These are phyloP conservation scores for Hyparrhenia diplandra DNA, from an alignment of 176 grass and related monocot genomes.

Conservation along the genomic window DNA sequence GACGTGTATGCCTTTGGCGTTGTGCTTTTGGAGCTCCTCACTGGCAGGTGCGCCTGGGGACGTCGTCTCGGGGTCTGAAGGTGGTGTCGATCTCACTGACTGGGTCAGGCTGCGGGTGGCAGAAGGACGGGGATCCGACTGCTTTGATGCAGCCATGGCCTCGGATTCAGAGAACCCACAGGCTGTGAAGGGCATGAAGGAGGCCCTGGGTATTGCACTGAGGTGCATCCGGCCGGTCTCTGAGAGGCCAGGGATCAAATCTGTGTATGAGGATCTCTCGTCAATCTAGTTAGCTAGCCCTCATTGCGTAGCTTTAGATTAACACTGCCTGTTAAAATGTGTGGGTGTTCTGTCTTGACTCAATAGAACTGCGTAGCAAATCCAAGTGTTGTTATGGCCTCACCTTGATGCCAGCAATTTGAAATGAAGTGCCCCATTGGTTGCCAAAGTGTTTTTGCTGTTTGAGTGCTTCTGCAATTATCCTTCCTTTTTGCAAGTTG, in stretches of 20 bases:
- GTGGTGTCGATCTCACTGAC: slow-evolving; percentile 64
- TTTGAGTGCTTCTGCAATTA: not conserved
- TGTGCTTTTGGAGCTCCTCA: slow-evolving; percentile 74
- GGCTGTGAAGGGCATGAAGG: slow-evolving; percentile 76
- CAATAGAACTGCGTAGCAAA: not conserved
- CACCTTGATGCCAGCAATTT: slow-evolving; percentile 61
- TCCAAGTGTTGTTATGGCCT: slow-evolving; percentile 46
- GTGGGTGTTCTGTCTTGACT: not conserved
- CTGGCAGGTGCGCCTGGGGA: slow-evolving; percentile 71
- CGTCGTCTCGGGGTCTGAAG: slow-evolving; percentile 50
- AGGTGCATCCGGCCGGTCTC: slow-evolving; percentile 84
- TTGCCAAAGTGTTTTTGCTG: not conserved
- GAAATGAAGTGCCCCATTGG: slow-evolving; percentile 22
- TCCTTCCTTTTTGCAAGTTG: not conserved
- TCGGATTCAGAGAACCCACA: slow-evolving; percentile 53
- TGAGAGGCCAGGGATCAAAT: slow-evolving; percentile 88
- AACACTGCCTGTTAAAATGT: slow-evolving; percentile 37
- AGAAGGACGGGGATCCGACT: slow-evolving; percentile 63
- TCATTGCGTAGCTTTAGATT: slow-evolving; percentile 32
- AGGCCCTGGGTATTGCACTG: slow-evolving; percentile 82
- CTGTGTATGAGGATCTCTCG: slow-evolving; percentile 95
- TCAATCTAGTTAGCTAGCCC: slow-evolving; percentile 61
- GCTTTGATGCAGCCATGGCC: slow-evolving; percentile 67
- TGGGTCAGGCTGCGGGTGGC: slow-evolving; percentile 81
- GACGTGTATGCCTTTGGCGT: slow-evolving; percentile 91